These are phyloP conservation scores for Cordyceps tenuipes DNA, from an alignment of 2,329 filamentous ascomycete genomes.

Conservation along the genomic window DNA sequence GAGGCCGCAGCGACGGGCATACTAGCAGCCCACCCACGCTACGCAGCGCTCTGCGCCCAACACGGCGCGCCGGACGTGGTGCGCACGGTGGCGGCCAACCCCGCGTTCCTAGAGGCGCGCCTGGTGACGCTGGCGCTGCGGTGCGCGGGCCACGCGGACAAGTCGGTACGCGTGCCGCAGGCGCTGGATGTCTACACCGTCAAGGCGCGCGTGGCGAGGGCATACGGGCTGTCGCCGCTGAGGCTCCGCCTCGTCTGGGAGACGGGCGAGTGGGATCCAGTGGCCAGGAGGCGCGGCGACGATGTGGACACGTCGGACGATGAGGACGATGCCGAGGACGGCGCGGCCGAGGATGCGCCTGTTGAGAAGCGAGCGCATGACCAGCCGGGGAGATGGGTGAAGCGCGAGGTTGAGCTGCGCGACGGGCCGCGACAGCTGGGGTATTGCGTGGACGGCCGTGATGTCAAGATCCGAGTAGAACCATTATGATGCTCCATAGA, in stretches of 20 bases:
- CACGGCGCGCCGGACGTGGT: conserved; percentile 65
- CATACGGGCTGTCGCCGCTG: conserved; percentile 60
- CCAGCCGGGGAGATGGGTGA: conserved; percentile 55
- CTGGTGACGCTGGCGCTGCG: conserved; percentile 58
- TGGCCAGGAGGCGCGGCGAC: conserved; percentile 52
- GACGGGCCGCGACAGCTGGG: conserved; percentile 76
- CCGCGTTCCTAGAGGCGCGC: conserved; percentile 73
- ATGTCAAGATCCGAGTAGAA: conserved; percentile 66
- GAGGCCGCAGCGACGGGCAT: conserved; percentile 47
- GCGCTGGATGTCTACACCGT: conserved; percentile 74
- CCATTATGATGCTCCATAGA: conserved; percentile 15
- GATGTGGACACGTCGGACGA: conserved; percentile 45
- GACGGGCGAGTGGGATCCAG: conserved; percentile 83
- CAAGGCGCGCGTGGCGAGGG: conserved; percentile 65
- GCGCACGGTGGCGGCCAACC: conserved; percentile 53
- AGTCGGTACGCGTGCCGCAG: conserved; percentile 54
- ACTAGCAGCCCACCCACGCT: conserved; percentile 60
- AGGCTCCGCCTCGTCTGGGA: conserved; percentile 69
- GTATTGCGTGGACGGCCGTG: conserved; percentile 68
- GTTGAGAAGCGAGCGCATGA: conserved; percentile 22
- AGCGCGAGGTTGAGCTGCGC: conserved; percentile 69
- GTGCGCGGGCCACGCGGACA: conserved; percentile 19
- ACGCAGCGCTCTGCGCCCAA: conserved; percentile 60
- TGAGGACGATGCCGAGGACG: conserved; percentile 43
- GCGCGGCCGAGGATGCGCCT: conserved; percentile 8